phyloP scores from a whole-genome alignment of 2,329 filamentous ascomycete species.

The Cladorrhinum sp. region DNA sequence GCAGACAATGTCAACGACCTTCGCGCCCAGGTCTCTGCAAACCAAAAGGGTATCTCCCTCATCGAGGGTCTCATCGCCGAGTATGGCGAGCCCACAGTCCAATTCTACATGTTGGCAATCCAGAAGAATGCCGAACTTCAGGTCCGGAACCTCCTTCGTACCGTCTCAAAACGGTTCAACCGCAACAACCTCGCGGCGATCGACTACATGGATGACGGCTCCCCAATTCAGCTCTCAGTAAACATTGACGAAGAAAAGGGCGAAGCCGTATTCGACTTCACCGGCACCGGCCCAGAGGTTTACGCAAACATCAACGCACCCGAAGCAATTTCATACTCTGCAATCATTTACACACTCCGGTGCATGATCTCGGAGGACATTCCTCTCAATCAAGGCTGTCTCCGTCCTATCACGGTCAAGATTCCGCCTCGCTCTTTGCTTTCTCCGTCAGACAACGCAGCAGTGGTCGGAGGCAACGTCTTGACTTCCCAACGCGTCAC shows the following conservation, averaged over 20 bases:
- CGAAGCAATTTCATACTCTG: constrained; percentile 71
- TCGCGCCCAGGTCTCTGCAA: constrained; percentile 82
- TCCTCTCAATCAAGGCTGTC: constrained; percentile 81
- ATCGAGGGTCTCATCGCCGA: constrained; percentile 73
- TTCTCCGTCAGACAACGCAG: constrained; percentile 70
- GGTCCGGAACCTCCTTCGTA: constrained; percentile 70
- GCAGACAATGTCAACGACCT: constrained; percentile 83
- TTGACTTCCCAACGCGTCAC: constrained; percentile 77
- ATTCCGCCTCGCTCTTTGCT: constrained; percentile 73
- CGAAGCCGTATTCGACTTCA: constrained; percentile 74
- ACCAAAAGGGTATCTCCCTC: constrained; percentile 78
- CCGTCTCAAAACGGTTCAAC: constrained; percentile 65
- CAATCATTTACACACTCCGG: constrained; percentile 82
- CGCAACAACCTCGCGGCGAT: constrained; percentile 68
- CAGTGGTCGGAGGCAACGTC: constrained; percentile 81
- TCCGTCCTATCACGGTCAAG: constrained; percentile 70
- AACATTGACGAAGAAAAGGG: constrained; percentile 72
- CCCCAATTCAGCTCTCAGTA: constrained; percentile 70
- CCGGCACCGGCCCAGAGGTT: constrained; percentile 71
- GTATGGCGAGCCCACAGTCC: constrained; percentile 72
- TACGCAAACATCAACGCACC: constrained; percentile 77
- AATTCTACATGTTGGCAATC: constrained; percentile 81
- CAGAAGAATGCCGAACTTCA: constrained; percentile 76
- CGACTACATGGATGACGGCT: constrained; percentile 87
- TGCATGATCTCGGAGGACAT: constrained; percentile 79